These are phyloP conservation scores for Inga laurina DNA, from an alignment of 306 rosid genomes.

Conservation along the genomic window DNA sequence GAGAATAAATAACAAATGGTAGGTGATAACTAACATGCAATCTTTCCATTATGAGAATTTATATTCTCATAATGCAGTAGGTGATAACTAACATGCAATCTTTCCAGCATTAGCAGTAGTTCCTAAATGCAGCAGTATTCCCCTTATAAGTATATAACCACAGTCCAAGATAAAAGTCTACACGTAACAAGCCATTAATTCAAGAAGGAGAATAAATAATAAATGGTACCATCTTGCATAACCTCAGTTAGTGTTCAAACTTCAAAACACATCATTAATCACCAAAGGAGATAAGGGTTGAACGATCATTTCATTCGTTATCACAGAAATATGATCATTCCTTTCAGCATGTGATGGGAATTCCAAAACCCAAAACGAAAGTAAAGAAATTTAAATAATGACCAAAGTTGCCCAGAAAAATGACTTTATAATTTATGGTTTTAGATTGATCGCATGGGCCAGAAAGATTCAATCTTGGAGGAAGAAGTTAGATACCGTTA, in stretches of 20 bases:
- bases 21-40: too few species aligned
- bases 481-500: conserved; percentile 90
- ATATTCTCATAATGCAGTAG: background rate
- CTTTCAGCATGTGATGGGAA: background rate
- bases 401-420: conserved; percentile 26
- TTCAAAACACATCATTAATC: background rate
- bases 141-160: background rate
- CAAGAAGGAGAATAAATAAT: conserved; percentile 8
- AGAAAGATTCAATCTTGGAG: conserved; percentile 65
- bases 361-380: conserved; percentile 16
- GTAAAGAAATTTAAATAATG: background rate
- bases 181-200: conserved; percentile 16
- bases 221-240: background rate
- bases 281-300: background rate
- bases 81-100: conserved; percentile 1
- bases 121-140: background rate
- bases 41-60: background rate
- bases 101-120: background rate
- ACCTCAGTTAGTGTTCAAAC: conserved; percentile 16
- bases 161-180: background rate
- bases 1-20: background rate
- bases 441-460: conserved; percentile 88
- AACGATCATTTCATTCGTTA: background rate
- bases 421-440: conserved; percentile 20
- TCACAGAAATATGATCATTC: background rate